Evolutionary conservation across 2,329 filamentous ascomycete genomes (phyloP).

Genomic region (Colletotrichum chrysophilum): DNA sequence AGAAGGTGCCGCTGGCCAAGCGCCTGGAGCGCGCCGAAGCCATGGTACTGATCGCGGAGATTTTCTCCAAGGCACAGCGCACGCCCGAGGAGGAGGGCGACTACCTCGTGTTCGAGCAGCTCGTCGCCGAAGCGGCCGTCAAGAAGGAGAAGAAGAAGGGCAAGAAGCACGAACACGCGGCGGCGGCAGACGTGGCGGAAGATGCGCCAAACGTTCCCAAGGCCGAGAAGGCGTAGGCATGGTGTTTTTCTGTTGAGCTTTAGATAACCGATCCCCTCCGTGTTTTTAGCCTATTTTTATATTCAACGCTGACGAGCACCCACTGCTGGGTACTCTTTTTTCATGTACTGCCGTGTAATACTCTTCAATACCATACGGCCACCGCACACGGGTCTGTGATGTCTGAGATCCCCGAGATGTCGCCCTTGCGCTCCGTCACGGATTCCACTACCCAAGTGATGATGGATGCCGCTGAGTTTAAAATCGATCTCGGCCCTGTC

Average conservation of each 20-base stretch:
- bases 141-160: slow-evolving; percentile 92
- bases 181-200: slow-evolving; percentile 33
- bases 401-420: background rate
- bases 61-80: slow-evolving; percentile 85
- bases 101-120: slow-evolving; percentile 97
- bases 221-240: background rate
- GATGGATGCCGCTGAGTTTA: background rate
- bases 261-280: background rate
- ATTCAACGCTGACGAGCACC: background rate
- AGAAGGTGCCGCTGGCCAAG: slow-evolving; percentile 82
- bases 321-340: background rate
- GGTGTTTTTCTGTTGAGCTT: background rate
- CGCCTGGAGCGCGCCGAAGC: slow-evolving; percentile 90
- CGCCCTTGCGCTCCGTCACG: background rate
- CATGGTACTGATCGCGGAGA: slow-evolving; percentile 84
- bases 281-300: background rate
- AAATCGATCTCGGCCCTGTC: background rate
- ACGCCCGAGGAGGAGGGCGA: slow-evolving; percentile 97
- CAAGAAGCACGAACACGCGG: slow-evolving; percentile 62
- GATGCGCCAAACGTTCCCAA: slow-evolving; percentile 30
- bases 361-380: background rate
- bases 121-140: slow-evolving; percentile 93
- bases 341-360: background rate
- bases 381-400: background rate
- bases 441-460: background rate